phyloP scores from a whole-genome alignment of 108 stramenopile species.

The Cyclotella atomus region DNA sequence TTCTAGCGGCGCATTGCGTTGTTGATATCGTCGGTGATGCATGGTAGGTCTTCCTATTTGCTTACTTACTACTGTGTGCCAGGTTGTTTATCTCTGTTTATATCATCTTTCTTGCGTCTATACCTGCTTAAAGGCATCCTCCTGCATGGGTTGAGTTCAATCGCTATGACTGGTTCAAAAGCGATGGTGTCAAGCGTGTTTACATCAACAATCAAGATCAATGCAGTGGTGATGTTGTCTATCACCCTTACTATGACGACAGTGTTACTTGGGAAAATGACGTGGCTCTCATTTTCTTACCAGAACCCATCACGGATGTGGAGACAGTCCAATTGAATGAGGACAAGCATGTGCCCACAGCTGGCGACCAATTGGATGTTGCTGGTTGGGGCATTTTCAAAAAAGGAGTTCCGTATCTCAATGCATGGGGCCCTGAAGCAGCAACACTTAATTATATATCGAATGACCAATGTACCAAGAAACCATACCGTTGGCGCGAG shows the following conservation, averaged over 20 bases:
- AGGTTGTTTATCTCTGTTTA: not conserved
- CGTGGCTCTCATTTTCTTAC: constrained; percentile 1
- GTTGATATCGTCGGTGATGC: not conserved
- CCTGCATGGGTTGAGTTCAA: constrained; percentile 8
- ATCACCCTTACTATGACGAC: constrained; percentile 3
- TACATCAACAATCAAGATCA: not conserved
- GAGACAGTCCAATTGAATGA: constrained; percentile 10
- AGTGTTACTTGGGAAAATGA: not conserved
- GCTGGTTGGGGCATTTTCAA: not conserved
- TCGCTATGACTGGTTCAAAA: not conserved
- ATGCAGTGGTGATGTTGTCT: constrained; percentile 4
- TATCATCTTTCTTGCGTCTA: not conserved
- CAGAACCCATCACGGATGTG: not conserved
- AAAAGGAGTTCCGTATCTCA: not conserved
- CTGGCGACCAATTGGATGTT: not conserved
- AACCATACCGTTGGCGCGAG: not conserved
- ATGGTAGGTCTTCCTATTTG: not conserved
- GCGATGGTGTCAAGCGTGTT: not conserved
- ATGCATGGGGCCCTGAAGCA: not conserved
- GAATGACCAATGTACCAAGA: constrained; percentile 1
- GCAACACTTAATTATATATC: not conserved
- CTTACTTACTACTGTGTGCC: too few species aligned
- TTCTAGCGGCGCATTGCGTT: constrained; percentile 9
- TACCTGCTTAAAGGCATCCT: not conserved
- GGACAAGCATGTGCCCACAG: not conserved